phyloP scores from a whole-genome alignment of 2,329 filamentous ascomycete genomes.

The Xylariales sp. region DNA sequence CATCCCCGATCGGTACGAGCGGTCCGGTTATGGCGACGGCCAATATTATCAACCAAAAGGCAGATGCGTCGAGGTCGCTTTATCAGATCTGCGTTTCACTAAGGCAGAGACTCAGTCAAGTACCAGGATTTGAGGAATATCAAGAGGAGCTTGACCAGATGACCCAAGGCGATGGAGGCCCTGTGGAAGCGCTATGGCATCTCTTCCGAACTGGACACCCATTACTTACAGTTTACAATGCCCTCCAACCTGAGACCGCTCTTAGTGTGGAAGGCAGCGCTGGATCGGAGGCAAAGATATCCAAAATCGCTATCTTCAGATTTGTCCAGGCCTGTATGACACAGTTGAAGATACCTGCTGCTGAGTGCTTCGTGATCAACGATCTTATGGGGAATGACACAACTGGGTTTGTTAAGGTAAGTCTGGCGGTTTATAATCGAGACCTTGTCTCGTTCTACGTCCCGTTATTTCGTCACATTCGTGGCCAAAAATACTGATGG shows the following conservation, averaged over 20 bases:
- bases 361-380: constrained; percentile 86
- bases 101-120: constrained; percentile 74
- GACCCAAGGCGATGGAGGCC: constrained; percentile 61
- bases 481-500: constrained; percentile 1
- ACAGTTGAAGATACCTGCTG: constrained; percentile 72
- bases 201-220: constrained; percentile 81
- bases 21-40: constrained; percentile 71
- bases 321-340: constrained; percentile 87
- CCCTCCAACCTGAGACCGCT: constrained; percentile 64
- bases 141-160: constrained; percentile 67
- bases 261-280: constrained; percentile 63
- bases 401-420: constrained; percentile 91
- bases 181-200: constrained; percentile 88
- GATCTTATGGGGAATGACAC: constrained; percentile 93
- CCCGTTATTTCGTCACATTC: no score
- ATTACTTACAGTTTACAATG: constrained; percentile 85
- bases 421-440: no score
- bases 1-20: constrained; percentile 33
- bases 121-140: constrained; percentile 77
- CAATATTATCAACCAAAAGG: constrained; percentile 97
- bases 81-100: constrained; percentile 93
- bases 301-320: constrained; percentile 86
- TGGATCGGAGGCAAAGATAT: constrained; percentile 63
- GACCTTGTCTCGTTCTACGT: no score
- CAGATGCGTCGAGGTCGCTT: constrained; percentile 84